phyloP scores from a whole-genome alignment of 2,329 filamentous ascomycete genomes.

The Trichoderma semiorbis region DNA sequence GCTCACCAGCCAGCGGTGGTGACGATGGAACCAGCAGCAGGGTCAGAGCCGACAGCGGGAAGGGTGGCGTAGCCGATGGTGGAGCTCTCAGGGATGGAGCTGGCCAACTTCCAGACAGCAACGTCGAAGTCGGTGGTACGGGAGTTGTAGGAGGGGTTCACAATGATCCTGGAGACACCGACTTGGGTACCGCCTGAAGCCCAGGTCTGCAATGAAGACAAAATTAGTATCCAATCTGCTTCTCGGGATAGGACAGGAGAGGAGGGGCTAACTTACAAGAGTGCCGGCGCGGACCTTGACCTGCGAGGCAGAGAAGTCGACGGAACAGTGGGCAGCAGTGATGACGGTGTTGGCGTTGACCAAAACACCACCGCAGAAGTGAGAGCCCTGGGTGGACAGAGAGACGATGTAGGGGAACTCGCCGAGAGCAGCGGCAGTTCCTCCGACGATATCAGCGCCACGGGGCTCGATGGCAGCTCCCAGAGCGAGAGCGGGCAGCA shows the following conservation, averaged over 20 bases:
- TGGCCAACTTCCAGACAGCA: constrained; percentile 31
- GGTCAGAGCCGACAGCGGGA: constrained; percentile 27
- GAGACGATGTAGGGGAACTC: constrained; percentile 34
- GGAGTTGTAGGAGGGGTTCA: constrained; percentile 26
- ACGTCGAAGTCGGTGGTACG: constrained; percentile 27
- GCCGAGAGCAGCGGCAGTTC: constrained; percentile 23
- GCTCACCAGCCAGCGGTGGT: constrained; percentile 31
- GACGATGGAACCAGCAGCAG: constrained; percentile 21
- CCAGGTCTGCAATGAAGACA: constrained; percentile 19
- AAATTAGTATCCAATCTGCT: neutral
- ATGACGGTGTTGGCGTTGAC: constrained; percentile 32
- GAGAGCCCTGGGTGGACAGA: constrained; percentile 20
- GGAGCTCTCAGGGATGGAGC: constrained; percentile 23
- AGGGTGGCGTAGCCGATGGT: constrained; percentile 28
- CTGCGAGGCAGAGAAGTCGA: constrained; percentile 10
- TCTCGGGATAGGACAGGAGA: too few species aligned
- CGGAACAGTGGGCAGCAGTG: constrained; percentile 33
- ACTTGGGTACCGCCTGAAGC: constrained; percentile 28
- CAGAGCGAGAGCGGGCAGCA: constrained; percentile 14
- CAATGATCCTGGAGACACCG: constrained; percentile 24
- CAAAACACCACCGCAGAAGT: constrained; percentile 31
- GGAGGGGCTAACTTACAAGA: constrained; percentile 19
- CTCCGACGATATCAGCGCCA: constrained; percentile 26
- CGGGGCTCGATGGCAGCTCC: constrained; percentile 14
- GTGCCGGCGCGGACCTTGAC: constrained; percentile 30